Evolutionary conservation across 177 flowering plant genomes (phyloP), one percentile per base, ranked within the genome.

Genomic region (Vitis hybrid): DNA sequence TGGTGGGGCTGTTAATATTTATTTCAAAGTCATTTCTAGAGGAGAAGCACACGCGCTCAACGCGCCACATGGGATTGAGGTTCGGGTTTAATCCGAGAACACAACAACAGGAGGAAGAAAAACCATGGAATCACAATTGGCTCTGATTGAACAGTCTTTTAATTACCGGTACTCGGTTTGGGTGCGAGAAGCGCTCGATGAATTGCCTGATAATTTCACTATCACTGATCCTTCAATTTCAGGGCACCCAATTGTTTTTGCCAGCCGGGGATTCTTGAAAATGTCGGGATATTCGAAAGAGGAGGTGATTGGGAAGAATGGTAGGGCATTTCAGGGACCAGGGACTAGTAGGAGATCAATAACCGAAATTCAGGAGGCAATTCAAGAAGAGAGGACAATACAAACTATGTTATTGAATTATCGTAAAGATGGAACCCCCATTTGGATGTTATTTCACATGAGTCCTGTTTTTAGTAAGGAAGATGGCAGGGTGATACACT

Each of bases 231-330:
- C 98, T 15, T 72, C 74, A 31, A 79, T 92, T 67, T 77, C 86
- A 3, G 98, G 97, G 10, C 97, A 94, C 78, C 98, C 98, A 2
- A 90, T 94, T 51, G 95, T 92, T 16, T 94, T 84, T 60, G 97
- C 92, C 0, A 92, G 97, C 79, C 61, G 69, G 0, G 97, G 97
- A 13, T 94, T 91, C 79, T 66, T 92, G 81, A 89, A 91, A 75
- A 86, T 89, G 94, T 81, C 84, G 22, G 97, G 97, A 39, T 94
- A 89, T 70, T 74, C 86, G 1, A 79, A 19, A 53, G 85, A 86
- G 1, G 97, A 94, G 70, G 92, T 94, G 20, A 68, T 94, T 15
- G 98, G 98, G n/a, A 78, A 64, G 72, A 92, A 92, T 71, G 97
- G 95, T 64, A 79, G 91, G 73, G 70, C 88, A 8, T 94, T 94